Conservation (phyloP, 1,284 basidiomycete species). For the Ganoderma boninense region DNA sequence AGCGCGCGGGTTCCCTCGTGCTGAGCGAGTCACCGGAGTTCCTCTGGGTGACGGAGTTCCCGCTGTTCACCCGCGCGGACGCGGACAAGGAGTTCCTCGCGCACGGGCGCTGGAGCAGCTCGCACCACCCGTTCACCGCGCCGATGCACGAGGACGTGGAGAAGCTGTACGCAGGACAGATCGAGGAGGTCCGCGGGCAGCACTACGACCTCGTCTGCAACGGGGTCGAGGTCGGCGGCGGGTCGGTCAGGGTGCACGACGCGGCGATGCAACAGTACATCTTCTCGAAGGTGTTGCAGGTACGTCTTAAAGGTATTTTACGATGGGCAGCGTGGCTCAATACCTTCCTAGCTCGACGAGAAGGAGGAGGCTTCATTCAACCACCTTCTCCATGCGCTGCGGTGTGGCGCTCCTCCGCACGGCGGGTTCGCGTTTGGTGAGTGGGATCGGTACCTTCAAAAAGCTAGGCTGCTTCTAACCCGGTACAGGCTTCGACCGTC, state of each 20-base stretch:
- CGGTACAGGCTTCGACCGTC: conserved; percentile 84
- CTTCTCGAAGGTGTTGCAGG: conserved; percentile 82
- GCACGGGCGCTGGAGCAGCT: conserved; percentile 87
- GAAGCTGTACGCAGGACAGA: conserved; percentile 72
- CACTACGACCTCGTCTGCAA: conserved; percentile 98
- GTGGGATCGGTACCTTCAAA: conserved; percentile 29
- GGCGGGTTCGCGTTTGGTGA: conserved; percentile 93
- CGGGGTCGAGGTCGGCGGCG: conserved; percentile 93
- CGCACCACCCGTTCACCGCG: conserved; percentile 96
- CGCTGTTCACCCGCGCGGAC: conserved; percentile 90
- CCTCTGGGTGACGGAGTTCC: conserved; percentile 96
- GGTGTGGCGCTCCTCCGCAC: conserved; percentile 93
- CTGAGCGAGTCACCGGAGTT: conserved; percentile 78
- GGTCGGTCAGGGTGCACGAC: conserved; percentile 93
- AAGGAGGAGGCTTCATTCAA: conserved; percentile 80
- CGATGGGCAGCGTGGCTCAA: neutral
- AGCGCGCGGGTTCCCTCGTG: conserved; percentile 54
- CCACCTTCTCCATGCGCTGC: conserved; percentile 87
- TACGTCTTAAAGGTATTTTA: conserved; percentile 42
- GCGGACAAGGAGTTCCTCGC: conserved; percentile 88
- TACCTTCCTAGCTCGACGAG: conserved; percentile 66
- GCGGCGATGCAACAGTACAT: conserved; percentile 86
- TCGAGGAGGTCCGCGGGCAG: conserved; percentile 85
- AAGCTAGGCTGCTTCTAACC: conserved; percentile 9
- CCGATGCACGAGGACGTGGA: conserved; percentile 91